Evolutionary conservation across 2,329 filamentous ascomycete genomes (phyloP).

Genomic region (Penicillium fuscoglaucum): DNA sequence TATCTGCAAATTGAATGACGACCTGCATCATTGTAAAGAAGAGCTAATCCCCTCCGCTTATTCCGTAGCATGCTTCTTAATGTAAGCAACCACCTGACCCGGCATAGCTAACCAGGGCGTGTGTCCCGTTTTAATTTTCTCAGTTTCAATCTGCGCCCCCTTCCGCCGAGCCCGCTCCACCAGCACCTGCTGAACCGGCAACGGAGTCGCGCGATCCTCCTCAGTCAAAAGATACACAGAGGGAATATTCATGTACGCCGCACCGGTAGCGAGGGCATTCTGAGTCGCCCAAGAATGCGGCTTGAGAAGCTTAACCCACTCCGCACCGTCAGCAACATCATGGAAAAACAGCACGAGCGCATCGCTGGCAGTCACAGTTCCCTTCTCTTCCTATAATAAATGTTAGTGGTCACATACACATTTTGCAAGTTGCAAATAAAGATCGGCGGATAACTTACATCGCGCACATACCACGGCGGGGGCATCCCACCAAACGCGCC

Average conservation of each 20-base stretch:
- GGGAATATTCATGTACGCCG: constrained; percentile 30
- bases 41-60: neutral
- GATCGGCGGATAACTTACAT: constrained; percentile 26
- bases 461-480: constrained; percentile 31
- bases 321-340: constrained; percentile 30
- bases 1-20: neutral
- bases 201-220: constrained; percentile 32
- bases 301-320: constrained; percentile 31
- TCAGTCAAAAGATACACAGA: constrained; percentile 32
- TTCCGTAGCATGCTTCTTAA: constrained; percentile 21
- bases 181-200: constrained; percentile 34
- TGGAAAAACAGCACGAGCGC: constrained; percentile 33
- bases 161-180: constrained; percentile 30
- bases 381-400: constrained; percentile 19
- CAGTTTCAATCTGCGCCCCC: constrained; percentile 32
- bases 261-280: constrained; percentile 27
- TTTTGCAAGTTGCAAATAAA: neutral
- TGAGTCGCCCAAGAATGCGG: constrained; percentile 35
- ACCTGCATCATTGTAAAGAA: neutral
- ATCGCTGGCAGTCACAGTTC: constrained; percentile 28
- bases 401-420: neutral
- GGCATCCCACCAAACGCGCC: constrained; percentile 30
- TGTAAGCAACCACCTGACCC: constrained; percentile 22
- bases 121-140: constrained; percentile 31
- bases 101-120: constrained; percentile 33